These are phyloP conservation scores for Chlorella variabilis DNA, from an alignment of 163 green algal species.

Conservation along the genomic window DNA sequence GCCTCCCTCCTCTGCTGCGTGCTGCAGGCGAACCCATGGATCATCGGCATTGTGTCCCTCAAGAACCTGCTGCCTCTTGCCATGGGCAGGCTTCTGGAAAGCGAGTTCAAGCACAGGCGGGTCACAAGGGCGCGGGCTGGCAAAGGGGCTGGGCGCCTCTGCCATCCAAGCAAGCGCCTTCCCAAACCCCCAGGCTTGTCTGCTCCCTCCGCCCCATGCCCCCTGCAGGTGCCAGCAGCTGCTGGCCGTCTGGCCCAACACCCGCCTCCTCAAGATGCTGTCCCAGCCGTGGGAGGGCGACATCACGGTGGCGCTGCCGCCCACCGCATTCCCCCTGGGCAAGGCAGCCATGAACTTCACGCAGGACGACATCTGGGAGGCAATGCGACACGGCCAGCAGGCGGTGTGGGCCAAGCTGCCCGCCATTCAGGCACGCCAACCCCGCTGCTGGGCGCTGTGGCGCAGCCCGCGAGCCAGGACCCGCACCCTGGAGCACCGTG, in stretches of 20 bases:
- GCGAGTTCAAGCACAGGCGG: conserved; percentile 97
- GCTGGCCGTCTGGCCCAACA: conserved; percentile 80
- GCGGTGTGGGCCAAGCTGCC: conserved; percentile 84
- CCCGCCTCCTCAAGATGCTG: conserved; percentile 82
- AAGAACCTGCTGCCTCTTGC: conserved; percentile 75
- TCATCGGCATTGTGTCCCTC: conserved; percentile 91
- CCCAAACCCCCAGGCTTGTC: no score
- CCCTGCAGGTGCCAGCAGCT: conserved; percentile 66
- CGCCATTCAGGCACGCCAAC: conserved; percentile 64
- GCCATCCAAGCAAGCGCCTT: no score
- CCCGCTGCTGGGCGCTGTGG: no score
- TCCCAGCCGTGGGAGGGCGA: conserved; percentile 97
- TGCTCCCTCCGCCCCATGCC: no score
- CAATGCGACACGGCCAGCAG: conserved; percentile 76
- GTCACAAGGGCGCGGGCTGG: no score
- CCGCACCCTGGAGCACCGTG: no score
- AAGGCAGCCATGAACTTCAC: conserved; percentile 91
- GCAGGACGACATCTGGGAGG: conserved; percentile 56
- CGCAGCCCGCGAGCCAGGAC: no score
- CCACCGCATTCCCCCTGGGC: conserved; percentile 63
- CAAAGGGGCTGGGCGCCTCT: no score
- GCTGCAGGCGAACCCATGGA: conserved; percentile 97
- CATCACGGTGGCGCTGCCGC: conserved; percentile 93
- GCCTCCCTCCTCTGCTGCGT: no score
- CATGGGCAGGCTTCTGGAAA: conserved; percentile 82